Conservation (phyloP, 495 filamentous ascomycete genomes). For the Xylaria sp. region DNA sequence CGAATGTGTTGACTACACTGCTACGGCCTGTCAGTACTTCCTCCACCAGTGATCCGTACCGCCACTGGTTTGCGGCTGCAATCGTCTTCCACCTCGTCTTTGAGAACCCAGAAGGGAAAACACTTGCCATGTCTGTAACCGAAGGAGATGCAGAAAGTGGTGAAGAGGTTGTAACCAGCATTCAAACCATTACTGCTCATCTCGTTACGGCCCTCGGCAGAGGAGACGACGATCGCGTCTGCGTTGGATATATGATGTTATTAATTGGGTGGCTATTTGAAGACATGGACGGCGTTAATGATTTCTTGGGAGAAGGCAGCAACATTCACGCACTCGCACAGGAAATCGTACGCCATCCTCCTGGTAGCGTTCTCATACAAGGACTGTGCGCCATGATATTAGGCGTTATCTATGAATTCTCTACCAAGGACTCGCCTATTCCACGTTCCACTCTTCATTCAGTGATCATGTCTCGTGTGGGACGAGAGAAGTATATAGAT, state of each 20-base stretch:
- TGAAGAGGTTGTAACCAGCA: conserved; percentile 94
- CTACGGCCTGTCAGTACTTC: conserved; percentile 65
- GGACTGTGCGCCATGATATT: conserved; percentile 85
- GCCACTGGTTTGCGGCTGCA: conserved; percentile 90
- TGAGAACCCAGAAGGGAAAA: conserved; percentile 81
- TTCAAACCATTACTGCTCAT: conserved; percentile 84
- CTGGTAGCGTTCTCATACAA: conserved; percentile 70
- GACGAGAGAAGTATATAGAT: conserved; percentile 88
- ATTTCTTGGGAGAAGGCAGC: conserved; percentile 94
- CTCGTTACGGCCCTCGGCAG: conserved; percentile 77
- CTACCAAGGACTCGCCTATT: conserved; percentile 93
- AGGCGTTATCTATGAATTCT: conserved; percentile 95
- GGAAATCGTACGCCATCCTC: conserved; percentile 61
- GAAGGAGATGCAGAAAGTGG: conserved; percentile 90
- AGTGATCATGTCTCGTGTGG: conserved; percentile 78
- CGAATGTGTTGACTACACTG: conserved; percentile 89
- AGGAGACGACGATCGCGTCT: conserved; percentile 79
- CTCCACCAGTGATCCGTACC: conserved; percentile 79
- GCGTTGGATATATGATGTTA: conserved; percentile 88
- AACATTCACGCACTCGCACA: conserved; percentile 86
- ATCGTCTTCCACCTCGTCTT: conserved; percentile 88
- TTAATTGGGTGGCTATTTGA: conserved; percentile 94
- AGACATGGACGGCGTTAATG: conserved; percentile 88
- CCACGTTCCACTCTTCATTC: conserved; percentile 82
- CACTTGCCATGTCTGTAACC: conserved; percentile 76